Base-by-base conservation (phyloP, 257 asterid species). In the Paraleonurus japonicus region DNA sequence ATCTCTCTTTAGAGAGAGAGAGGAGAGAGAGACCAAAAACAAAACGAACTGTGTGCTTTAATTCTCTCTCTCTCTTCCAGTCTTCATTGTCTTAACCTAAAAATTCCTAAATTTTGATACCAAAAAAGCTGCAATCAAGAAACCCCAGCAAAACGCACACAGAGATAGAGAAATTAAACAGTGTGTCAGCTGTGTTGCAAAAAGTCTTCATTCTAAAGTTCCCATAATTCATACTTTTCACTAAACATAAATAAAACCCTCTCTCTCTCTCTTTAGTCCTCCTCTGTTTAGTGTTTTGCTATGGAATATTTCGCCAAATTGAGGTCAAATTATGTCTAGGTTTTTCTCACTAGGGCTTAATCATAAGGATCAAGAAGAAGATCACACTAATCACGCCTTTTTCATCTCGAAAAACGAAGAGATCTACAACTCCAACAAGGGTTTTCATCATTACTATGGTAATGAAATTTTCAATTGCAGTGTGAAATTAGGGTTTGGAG, bases 381-480 rank as follows among this genome's bases (percentile, higher is more conserved):
- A 67, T 11, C 85, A 75, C 13, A 37, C 60, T 15, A 81, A 72
- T 3, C 80, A 69, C 60, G 74, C 73, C 73, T 76, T 32, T 85
- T 82, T 43, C 67, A 12, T 88, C 62, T 86, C 83, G 83, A 82
- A 83, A 67, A 70, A 45, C 85, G 87, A 87, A 32, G 97, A 86
- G 95, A 86, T 87, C 90, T 3, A 13, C n/a, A 41, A 43, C 16
- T 11, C 47, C 2, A 11, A 3, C 51, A 86, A 88, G 93, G 94
- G 98, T 81, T 95, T 89, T 12, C 92, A 85, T 59, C 92, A 85
- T 32, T 76, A 79, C 70, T n/a, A n/a, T n/a, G n/a, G n/a, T n/a
- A n/a, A n/a, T n/a, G n/a, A n/a, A n/a, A n/a, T n/a, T n/a, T n/a
- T n/a, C n/a, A n/a, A n/a, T n/a, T n/a, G n/a, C n/a, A n/a, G n/a